Evolutionary conservation across 495 filamentous ascomycete species (phyloP).

Genomic region (Friedmanniomyces simplex): DNA sequence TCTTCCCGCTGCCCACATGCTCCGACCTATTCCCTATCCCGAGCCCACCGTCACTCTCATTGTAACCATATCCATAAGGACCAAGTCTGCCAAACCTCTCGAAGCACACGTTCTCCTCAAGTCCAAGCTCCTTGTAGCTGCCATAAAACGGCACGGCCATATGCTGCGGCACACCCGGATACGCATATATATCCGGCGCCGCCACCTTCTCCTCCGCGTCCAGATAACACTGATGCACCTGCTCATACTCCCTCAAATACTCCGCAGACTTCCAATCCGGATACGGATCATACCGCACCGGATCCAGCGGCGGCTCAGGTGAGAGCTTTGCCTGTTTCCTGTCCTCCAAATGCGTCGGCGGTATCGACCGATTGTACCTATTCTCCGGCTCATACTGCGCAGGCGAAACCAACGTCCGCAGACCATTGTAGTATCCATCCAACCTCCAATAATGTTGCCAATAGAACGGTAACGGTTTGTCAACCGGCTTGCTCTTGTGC

Average conservation of each 20-base stretch:
- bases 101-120: conserved; percentile 32
- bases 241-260: conserved; percentile 24
- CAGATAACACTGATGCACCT: conserved; percentile 31
- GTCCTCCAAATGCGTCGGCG: background rate
- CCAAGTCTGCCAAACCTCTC: conserved; percentile 34
- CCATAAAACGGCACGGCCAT: conserved; percentile 30
- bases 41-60: conserved; percentile 27
- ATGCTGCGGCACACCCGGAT: conserved; percentile 35
- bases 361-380: conserved; percentile 12
- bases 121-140: conserved; percentile 30
- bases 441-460: conserved; percentile 30
- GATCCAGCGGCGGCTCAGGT: conserved; percentile 28
- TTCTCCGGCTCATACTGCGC: conserved; percentile 28
- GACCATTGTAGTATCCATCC: conserved; percentile 31
- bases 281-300: conserved; percentile 31
- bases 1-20: conserved; percentile 25
- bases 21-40: conserved; percentile 28
- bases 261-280: conserved; percentile 25
- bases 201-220: conserved; percentile 27
- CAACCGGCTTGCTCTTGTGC: background rate
- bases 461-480: conserved; percentile 21
- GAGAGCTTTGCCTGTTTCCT: conserved; percentile 3
- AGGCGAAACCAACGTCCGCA: conserved; percentile 26
- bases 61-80: conserved; percentile 34
- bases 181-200: conserved; percentile 32